A percentile compares a stretch with the other conserved stretches of the same genome.
These are phyloP conservation scores for Chlamydomonas reinhardtii DNA, from an alignment of 163 green algal genomes.

Conservation along the genomic window DNA sequence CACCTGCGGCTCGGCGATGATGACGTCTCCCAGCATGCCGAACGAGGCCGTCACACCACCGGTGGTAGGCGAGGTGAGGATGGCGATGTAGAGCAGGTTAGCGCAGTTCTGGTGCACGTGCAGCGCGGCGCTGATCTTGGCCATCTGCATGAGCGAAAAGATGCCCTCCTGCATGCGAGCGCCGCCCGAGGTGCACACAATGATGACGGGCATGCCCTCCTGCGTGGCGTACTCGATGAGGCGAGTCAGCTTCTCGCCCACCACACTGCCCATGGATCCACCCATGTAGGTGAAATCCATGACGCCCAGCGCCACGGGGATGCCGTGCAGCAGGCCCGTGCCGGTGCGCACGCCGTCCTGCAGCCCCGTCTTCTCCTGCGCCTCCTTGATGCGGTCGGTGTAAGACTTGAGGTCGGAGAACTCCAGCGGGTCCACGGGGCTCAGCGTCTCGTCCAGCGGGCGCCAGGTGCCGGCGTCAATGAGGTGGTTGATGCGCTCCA, in stretches of 20 bases:
- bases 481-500: slow-evolving; percentile 71
- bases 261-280: slow-evolving; percentile 80
- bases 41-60: slow-evolving; percentile 81
- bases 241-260: slow-evolving; percentile 85
- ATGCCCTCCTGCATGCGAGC: slow-evolving; percentile 83
- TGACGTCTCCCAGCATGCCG: slow-evolving; percentile 84
- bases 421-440: slow-evolving; percentile 69
- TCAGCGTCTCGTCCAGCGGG: slow-evolving; percentile 71
- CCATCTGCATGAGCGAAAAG: slow-evolving; percentile 76
- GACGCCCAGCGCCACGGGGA: slow-evolving; percentile 79
- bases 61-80: slow-evolving; percentile 81
- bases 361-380: slow-evolving; percentile 66
- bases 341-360: slow-evolving; percentile 66
- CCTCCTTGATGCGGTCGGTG: slow-evolving; percentile 69
- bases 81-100: slow-evolving; percentile 80
- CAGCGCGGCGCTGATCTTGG: slow-evolving; percentile 76
- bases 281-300: slow-evolving; percentile 89
- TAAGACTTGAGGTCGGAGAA: slow-evolving; percentile 74
- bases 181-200: slow-evolving; percentile 77
- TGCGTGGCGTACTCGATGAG: slow-evolving; percentile 78
- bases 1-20: slow-evolving; percentile 78
- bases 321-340: slow-evolving; percentile 76
- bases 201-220: slow-evolving; percentile 76
- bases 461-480: slow-evolving; percentile 75
- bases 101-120: slow-evolving; percentile 79